A percentile compares a stretch with the other conserved stretches of the same genome.
These are phyloP conservation scores for Magnolia changhungtana DNA, from an alignment of 164 flowering plant species.

Conservation along the genomic window DNA sequence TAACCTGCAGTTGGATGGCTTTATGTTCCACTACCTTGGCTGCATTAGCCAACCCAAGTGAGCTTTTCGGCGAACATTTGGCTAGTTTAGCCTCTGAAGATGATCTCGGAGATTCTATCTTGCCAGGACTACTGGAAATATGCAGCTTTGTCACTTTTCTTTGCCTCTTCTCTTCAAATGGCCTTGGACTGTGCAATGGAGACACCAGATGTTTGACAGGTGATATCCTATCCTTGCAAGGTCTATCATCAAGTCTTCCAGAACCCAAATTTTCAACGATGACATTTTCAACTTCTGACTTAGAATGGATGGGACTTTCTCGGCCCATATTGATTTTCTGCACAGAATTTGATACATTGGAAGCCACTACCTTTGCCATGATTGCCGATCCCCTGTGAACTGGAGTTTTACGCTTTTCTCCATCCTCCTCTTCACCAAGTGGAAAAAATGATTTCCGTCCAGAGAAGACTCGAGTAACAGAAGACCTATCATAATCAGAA, in stretches of 20 bases:
- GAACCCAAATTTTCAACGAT: slow-evolving; percentile 17
- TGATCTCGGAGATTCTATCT: slow-evolving; percentile 30
- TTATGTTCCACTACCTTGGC: slow-evolving; percentile 33
- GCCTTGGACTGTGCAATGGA: slow-evolving; percentile 23
- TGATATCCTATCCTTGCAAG: slow-evolving; percentile 22
- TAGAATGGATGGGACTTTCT: slow-evolving; percentile 20
- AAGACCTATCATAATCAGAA: slow-evolving; percentile 24
- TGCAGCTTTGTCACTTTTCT: slow-evolving; percentile 18
- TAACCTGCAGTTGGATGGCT: slow-evolving; percentile 30
- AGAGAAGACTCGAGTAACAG: slow-evolving; percentile 25
- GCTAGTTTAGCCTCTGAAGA: slow-evolving; percentile 26
- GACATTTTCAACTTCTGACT: slow-evolving; percentile 16
- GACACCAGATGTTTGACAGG: slow-evolving; percentile 17
- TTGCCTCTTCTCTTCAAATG: slow-evolving; percentile 35
- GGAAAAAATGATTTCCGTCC: slow-evolving; percentile 64
- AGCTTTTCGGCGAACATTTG: slow-evolving; percentile 33
- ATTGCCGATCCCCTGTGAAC: slow-evolving; percentile 49
- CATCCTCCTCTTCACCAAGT: slow-evolving; percentile 52
- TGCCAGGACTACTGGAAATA: slow-evolving; percentile 29
- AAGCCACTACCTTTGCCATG: slow-evolving; percentile 21
- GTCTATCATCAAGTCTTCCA: slow-evolving; percentile 8
- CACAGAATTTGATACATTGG: slow-evolving; percentile 21
- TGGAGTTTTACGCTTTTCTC: slow-evolving; percentile 62
- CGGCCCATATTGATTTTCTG: slow-evolving; percentile 17
- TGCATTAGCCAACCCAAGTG: slow-evolving; percentile 30